A percentile compares a stretch with the other conserved stretches of the same genome.
These are phyloP conservation scores for Protoeuglena noctilucae DNA, from an alignment of 139 green algal genomes.

Conservation along the genomic window DNA sequence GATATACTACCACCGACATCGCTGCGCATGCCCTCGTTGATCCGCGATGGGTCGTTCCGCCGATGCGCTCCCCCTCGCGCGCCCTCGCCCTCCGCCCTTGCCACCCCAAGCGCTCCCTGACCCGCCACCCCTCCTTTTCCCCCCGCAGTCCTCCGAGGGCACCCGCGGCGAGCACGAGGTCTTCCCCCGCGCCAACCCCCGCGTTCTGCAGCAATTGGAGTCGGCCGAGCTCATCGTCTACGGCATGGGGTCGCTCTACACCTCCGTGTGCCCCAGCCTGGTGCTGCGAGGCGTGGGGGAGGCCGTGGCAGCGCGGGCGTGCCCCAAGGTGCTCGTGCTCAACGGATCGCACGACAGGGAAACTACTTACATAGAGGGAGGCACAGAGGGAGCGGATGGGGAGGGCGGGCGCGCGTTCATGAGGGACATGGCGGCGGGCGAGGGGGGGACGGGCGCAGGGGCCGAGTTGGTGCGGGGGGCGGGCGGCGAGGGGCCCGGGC, in stretches of 20 bases:
- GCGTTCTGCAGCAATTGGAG: constrained; percentile 36
- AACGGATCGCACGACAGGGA: constrained; percentile 90
- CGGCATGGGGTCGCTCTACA: constrained; percentile 96
- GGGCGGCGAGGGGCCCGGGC: background rate
- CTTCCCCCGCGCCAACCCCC: constrained; percentile 57
- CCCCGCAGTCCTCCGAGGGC: constrained; percentile 64
- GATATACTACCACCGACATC: no score
- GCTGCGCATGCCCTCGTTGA: no score
- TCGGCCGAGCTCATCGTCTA: constrained; percentile 73
- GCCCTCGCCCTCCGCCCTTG: constrained; percentile 1
- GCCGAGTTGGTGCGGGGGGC: constrained; percentile 15
- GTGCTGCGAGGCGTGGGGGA: constrained; percentile 73
- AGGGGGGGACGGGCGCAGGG: constrained; percentile 44
- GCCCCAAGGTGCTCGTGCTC: constrained; percentile 75
- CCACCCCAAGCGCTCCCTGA: background rate
- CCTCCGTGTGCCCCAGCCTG: constrained; percentile 79
- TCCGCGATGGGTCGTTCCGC: no score
- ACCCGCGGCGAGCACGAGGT: constrained; percentile 64
- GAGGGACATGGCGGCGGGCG: background rate
- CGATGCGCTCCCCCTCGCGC: no score
- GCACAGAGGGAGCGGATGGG: constrained; percentile 19
- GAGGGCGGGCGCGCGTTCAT: background rate
- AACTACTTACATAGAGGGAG: constrained; percentile 25
- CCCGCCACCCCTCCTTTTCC: no score
- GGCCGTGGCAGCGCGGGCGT: constrained; percentile 30